Conservation (phyloP, 2,329 filamentous ascomycete species). For the Davidsoniella neocaledoniae region DNA sequence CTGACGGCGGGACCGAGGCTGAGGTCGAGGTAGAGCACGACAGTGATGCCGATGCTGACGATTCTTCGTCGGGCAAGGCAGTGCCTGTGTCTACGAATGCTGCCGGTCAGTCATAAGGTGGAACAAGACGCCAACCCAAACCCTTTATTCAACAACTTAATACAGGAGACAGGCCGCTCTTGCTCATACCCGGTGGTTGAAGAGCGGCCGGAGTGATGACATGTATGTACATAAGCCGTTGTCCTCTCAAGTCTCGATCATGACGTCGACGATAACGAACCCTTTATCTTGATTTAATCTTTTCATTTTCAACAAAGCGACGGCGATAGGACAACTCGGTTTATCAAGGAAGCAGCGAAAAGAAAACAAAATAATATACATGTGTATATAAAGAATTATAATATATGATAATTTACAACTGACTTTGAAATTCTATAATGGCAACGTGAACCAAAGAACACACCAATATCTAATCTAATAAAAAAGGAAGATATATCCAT, state of each 20-base stretch:
- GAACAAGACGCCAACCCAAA: neutral
- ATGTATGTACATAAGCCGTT: neutral
- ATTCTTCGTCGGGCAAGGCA: neutral
- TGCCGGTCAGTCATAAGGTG: neutral
- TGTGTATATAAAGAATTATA: neutral
- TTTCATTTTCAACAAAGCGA: conserved; percentile 6
- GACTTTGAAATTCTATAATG: neutral
- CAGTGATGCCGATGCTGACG: neutral
- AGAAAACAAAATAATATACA: neutral
- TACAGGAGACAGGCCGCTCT: neutral
- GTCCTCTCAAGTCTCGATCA: neutral
- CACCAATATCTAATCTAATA: neutral
- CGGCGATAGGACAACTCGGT: neutral
- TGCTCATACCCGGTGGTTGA: neutral
- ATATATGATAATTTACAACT: neutral
- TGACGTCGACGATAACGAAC: neutral
- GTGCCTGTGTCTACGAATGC: neutral
- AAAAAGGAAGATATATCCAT: neutral
- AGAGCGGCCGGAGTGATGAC: neutral
- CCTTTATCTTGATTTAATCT: neutral
- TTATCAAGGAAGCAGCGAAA: neutral
- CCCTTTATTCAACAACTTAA: neutral
- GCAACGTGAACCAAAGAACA: neutral
- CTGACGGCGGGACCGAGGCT: neutral
- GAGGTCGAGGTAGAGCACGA: neutral